Evolutionary conservation across 1,139 yeast species (phyloP).

Genomic region (Pichia sp.): DNA sequence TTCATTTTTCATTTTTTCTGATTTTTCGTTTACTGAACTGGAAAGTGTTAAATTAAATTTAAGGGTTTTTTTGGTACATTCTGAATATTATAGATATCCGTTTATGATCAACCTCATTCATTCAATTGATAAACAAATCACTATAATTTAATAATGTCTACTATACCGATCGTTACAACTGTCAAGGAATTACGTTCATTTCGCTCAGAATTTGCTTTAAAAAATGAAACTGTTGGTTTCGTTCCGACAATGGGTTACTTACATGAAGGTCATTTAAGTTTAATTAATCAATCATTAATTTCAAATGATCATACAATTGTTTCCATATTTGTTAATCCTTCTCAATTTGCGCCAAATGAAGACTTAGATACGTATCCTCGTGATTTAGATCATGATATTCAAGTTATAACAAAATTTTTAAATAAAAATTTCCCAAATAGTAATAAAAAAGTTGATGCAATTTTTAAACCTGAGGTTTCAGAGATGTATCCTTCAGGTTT

Average conservation of each 20-base stretch:
- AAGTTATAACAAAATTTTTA: constrained; percentile 34
- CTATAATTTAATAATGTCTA: neutral
- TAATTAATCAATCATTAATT: constrained; percentile 43
- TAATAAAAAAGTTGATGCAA: constrained; percentile 46
- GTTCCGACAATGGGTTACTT: constrained; percentile 88
- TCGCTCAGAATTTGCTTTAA: constrained; percentile 41
- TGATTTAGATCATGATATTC: constrained; percentile 62
- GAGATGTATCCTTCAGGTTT: constrained; percentile 96
- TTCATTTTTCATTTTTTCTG: too few relatives aligned
- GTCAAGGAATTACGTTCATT: constrained; percentile 54
- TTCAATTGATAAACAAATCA: too few relatives aligned
- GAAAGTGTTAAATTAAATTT: too few relatives aligned
- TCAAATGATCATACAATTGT: constrained; percentile 71
- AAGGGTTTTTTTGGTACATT: too few relatives aligned
- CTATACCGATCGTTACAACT: constrained; percentile 40
- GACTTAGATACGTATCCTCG: constrained; percentile 87
- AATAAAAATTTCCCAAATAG: constrained; percentile 17
- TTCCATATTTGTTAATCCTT: constrained; percentile 91
- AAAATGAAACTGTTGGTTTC: constrained; percentile 52
- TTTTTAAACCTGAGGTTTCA: constrained; percentile 71
- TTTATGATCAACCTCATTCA: too few relatives aligned
- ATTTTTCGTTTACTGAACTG: too few relatives aligned
- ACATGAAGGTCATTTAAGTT: constrained; percentile 63
- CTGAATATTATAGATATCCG: too few relatives aligned
- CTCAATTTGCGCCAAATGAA: constrained; percentile 93